phyloP scores from a whole-genome alignment of 2,329 filamentous ascomycete species.

The Verticillium longisporum region DNA sequence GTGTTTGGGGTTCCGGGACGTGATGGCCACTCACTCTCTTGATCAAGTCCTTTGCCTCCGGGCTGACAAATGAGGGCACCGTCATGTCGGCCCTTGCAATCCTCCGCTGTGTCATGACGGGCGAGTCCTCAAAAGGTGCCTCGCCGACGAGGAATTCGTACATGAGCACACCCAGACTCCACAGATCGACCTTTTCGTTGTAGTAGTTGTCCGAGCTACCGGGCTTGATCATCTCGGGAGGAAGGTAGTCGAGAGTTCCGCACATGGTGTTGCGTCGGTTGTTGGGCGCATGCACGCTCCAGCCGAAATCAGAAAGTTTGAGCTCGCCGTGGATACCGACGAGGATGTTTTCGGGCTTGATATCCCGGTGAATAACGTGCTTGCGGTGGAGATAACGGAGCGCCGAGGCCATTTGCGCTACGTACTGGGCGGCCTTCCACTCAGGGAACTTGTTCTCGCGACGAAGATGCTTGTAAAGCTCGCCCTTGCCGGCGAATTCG shows the following conservation, averaged over 20 bases:
- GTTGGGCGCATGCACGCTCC: conserved; percentile 96
- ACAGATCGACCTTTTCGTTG: conserved; percentile 91
- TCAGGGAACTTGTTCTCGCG: conserved; percentile 75
- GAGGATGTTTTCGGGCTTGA: conserved; percentile 96
- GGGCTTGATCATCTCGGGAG: conserved; percentile 92
- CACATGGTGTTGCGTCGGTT: conserved; percentile 93
- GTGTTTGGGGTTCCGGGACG: not conserved
- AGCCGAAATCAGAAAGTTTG: conserved; percentile 97
- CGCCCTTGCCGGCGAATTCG: conserved; percentile 79
- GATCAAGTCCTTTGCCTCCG: conserved; percentile 87
- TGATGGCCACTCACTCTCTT: conserved; percentile 59
- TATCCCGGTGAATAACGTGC: conserved; percentile 94
- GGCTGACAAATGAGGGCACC: conserved; percentile 81
- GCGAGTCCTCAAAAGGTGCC: conserved; percentile 93
- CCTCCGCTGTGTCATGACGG: conserved; percentile 85
- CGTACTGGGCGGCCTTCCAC: conserved; percentile 80
- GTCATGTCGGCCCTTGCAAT: conserved; percentile 90
- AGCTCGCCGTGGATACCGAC: conserved; percentile 96
- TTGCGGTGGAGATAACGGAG: conserved; percentile 90
- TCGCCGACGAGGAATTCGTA: conserved; percentile 97
- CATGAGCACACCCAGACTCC: conserved; percentile 89
- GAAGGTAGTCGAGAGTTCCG: conserved; percentile 93
- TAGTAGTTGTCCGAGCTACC: conserved; percentile 81
- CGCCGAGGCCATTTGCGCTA: conserved; percentile 86
- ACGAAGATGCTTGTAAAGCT: conserved; percentile 81